Evolutionary conservation across 305 asterid genomes (phyloP), one percentile per base, ranked within the genome.

Genomic region (Plantago rigida): DNA sequence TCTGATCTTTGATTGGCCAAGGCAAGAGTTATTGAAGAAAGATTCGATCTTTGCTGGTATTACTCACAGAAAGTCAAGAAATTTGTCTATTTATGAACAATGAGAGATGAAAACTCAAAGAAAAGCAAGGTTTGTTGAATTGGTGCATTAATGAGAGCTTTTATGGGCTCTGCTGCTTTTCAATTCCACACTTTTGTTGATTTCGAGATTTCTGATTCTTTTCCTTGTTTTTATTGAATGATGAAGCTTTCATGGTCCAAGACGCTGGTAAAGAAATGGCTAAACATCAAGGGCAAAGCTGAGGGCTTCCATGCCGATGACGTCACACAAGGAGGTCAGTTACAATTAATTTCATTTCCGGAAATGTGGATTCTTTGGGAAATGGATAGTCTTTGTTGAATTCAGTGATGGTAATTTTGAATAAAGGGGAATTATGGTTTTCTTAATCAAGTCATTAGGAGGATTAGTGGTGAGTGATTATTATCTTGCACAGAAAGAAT

Each of bases 261-360:
- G 76, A 77, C 87, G 45, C 82, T 92, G 53, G 89, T 92, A 70
- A 89, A 89, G 85, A 92, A 89, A 84, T 88, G 91, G 97, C 75
- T 88, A 82, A 88, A 86, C 75, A 77, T 84, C 81, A 86, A 69
- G 75, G 79, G 76, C 84, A 84, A 86, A 70, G 75, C 85, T 13
- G 91, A 86, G 75, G 94, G 86, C 55, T 86, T 80, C 66, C 98
- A 92, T 60, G 95, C 96, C 31, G 98, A 86, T 76, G 94, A 81
- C 77, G 71, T 85, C 75, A 79, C 75, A 51, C 69, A 31, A 55
- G 78, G 71, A 80, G 95, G 96, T 53, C 13, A 51, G 36, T 9
- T 79, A 71, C 46, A 41, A 1, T 79, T 72, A 51, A 64, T 24
- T 64, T 51, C 62, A 56, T 60, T 63, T 70, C 36, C 47, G 55